Evolutionary conservation across 345 rosid species (phyloP).

Genomic region (Salix dunnii): DNA sequence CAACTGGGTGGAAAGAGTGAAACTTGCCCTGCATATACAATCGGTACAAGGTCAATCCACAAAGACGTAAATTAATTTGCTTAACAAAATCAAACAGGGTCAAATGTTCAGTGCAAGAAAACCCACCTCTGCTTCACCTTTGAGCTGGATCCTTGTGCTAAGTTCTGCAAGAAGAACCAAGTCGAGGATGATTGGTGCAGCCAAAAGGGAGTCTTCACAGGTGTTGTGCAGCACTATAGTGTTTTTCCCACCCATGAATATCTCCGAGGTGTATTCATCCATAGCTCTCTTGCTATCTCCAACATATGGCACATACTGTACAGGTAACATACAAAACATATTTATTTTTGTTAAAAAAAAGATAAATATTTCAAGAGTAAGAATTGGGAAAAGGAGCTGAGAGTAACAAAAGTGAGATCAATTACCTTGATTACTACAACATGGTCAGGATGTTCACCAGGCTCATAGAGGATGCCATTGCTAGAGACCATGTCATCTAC

Average conservation of each 20-base stretch:
- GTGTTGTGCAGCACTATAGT: constrained; percentile 94
- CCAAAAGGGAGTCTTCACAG: constrained; percentile 94
- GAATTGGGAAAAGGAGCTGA: neutral
- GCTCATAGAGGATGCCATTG: constrained; percentile 78
- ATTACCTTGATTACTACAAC: constrained; percentile 97
- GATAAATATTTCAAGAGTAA: neutral
- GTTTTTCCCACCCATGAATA: constrained; percentile 93
- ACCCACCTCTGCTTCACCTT: constrained; percentile 76
- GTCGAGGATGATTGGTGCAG: constrained; percentile 93
- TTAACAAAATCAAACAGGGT: neutral
- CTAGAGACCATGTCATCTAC: constrained; percentile 98
- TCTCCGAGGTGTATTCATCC: constrained; percentile 99
- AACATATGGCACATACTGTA: constrained; percentile 86
- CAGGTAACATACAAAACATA: neutral
- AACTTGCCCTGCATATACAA: constrained; percentile 63
- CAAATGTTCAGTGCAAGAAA: neutral
- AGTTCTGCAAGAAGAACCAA: constrained; percentile 96
- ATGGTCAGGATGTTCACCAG: constrained; percentile 98
- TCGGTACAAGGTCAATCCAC: neutral
- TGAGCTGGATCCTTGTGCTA: constrained; percentile 80
- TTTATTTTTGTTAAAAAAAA: too few species aligned
- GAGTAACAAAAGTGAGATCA: neutral
- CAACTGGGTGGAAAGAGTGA: constrained; percentile 97
- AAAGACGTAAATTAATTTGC: neutral
- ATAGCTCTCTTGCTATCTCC: constrained; percentile 99